phyloP scores from a whole-genome alignment of 306 rosid genomes.

The Rosa persica region DNA sequence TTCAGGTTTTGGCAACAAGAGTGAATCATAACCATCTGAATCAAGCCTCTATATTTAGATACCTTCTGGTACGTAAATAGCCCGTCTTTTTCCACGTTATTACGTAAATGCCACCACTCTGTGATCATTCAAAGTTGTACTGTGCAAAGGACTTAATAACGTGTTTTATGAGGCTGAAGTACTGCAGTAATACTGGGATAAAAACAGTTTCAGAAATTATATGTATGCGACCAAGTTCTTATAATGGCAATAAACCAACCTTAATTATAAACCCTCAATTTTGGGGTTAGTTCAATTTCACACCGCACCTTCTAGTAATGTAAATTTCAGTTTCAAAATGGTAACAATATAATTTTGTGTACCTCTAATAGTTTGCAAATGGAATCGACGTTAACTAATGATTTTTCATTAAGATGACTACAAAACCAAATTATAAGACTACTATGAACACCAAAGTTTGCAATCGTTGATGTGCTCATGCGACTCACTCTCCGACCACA shows the following conservation, averaged over 20 bases:
- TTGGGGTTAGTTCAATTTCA: too few relatives aligned
- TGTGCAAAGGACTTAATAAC: background rate
- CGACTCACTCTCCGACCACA: background rate
- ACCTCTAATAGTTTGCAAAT: background rate
- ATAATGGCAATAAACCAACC: background rate
- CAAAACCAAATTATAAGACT: too few relatives aligned
- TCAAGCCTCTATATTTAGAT: conserved; percentile 2
- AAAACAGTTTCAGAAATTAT: background rate
- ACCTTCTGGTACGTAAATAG: background rate
- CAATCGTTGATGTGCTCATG: too few relatives aligned
- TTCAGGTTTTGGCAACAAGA: conserved; percentile 6
- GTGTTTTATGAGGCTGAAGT: background rate
- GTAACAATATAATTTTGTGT: background rate
- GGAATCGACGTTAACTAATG: too few relatives aligned
- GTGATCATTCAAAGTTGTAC: background rate
- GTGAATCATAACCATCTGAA: conserved; percentile 5
- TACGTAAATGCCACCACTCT: background rate
- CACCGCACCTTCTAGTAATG: background rate
- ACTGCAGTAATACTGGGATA: background rate
- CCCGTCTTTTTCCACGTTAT: background rate
- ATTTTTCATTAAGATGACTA: too few relatives aligned
- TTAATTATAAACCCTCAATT: background rate
- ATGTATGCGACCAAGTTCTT: background rate
- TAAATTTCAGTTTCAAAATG: background rate
- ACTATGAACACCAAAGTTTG: too few relatives aligned